Conservation (phyloP, 768 basidiomycete species). For the Leccinum variicolor region DNA sequence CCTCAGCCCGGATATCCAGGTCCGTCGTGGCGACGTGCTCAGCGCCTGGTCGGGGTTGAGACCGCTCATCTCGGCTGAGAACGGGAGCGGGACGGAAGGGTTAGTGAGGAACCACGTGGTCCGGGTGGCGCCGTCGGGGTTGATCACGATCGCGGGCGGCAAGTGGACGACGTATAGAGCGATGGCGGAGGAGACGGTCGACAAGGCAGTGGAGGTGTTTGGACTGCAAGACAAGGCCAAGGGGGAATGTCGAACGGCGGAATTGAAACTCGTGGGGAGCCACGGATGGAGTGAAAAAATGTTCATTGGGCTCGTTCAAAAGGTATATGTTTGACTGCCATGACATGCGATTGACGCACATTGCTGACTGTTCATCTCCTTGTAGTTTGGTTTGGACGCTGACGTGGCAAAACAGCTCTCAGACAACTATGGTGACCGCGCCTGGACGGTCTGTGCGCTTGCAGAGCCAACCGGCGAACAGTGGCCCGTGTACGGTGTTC, state of each 20-base stretch:
- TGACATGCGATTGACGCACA: too few species aligned
- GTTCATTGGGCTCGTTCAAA: constrained; percentile 94
- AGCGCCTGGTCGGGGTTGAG: constrained; percentile 93
- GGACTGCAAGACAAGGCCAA: constrained; percentile 51
- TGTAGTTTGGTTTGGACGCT: constrained; percentile 81
- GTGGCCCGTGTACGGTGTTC: constrained; percentile 86
- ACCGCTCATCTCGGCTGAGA: constrained; percentile 83
- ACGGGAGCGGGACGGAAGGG: constrained; percentile 72
- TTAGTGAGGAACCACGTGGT: constrained; percentile 94
- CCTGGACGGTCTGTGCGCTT: constrained; percentile 89
- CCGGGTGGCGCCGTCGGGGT: constrained; percentile 70
- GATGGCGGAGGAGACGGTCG: constrained; percentile 95
- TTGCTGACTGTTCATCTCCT: background rate
- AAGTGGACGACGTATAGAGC: constrained; percentile 99
- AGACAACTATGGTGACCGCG: constrained; percentile 94
- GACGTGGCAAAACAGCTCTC: constrained; percentile 93
- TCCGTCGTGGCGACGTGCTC: constrained; percentile 90
- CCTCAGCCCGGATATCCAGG: constrained; percentile 88
- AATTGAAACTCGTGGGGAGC: constrained; percentile 81
- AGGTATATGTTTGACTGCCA: constrained; percentile 43
- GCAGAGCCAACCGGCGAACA: constrained; percentile 70
- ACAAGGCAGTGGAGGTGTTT: constrained; percentile 80
- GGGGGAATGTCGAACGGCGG: constrained; percentile 73
- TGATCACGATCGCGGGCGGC: constrained; percentile 93
- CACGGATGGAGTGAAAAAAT: constrained; percentile 95